Percentiles rank a stretch among this genome's conserved stretches.
Conservation (phyloP, 1,139 yeast species). For the Sugiyamaella castrensis region DNA sequence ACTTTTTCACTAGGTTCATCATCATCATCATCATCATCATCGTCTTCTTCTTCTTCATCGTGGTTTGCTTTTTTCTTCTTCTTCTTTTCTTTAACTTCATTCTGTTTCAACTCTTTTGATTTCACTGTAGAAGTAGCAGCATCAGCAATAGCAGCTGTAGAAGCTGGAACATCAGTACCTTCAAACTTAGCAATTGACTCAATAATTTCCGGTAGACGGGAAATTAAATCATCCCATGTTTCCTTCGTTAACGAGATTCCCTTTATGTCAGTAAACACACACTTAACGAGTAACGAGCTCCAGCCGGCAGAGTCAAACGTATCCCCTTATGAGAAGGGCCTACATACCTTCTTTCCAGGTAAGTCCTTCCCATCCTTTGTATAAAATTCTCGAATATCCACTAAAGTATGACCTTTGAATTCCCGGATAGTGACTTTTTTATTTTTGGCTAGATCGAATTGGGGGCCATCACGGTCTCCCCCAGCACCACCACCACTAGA, state of each 20-base stretch:
- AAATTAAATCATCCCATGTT: conserved; percentile 57
- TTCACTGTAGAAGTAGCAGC: not conserved
- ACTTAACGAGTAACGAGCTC: no score
- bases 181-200: conserved; percentile 49
- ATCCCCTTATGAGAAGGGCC: not conserved
- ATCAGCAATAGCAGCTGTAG: no score
- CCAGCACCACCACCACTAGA: not conserved
- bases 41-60: not conserved
- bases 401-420: conserved; percentile 60
- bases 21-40: not conserved
- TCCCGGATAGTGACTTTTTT: conserved; percentile 70
- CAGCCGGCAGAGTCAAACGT: no score
- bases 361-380: conserved; percentile 54
- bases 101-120: not conserved
- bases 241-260: conserved; percentile 79
- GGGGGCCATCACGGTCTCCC: conserved; percentile 5
- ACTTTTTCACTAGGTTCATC: not conserved
- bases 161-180: not conserved
- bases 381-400: conserved; percentile 82
- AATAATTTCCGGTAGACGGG: conserved; percentile 53
- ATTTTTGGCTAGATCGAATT: conserved; percentile 54
- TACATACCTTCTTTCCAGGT: conserved; percentile 68
- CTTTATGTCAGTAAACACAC: conserved; percentile 25
- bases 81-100: not conserved
- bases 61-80: no score